Percentiles rank a stretch among this genome's conserved stretches.
Evolutionary conservation across 345 rosid genomes (phyloP).

Genomic region (Gossypium anomalum): DNA sequence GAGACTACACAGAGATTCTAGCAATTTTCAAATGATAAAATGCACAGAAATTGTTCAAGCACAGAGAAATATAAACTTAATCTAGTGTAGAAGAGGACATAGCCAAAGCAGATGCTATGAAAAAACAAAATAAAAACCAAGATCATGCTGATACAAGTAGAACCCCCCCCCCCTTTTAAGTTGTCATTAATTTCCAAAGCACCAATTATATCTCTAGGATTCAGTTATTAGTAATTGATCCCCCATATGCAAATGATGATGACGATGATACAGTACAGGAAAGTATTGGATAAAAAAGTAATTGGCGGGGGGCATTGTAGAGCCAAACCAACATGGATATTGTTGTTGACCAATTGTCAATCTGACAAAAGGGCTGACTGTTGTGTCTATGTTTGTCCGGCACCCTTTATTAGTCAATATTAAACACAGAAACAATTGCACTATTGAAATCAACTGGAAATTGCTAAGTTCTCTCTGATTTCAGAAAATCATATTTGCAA

Average conservation of each 20-base stretch:
- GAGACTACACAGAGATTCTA: neutral
- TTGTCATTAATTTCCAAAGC: neutral
- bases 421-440: neutral
- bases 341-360: neutral
- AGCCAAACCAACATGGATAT: neutral
- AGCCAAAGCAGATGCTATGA: neutral
- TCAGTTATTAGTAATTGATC: neutral
- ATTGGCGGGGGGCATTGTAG: neutral
- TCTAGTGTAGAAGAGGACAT: neutral
- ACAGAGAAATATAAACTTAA: neutral
- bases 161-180: neutral
- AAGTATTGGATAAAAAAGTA: neutral
- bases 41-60: neutral
- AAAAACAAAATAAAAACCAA: neutral
- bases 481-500: neutral
- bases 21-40: conserved; percentile 8
- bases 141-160: neutral
- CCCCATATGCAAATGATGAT: neutral
- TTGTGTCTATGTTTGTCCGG: neutral
- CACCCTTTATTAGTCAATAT: conserved; percentile 5
- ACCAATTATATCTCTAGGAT: neutral
- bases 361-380: conserved; percentile 3
- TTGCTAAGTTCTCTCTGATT: neutral
- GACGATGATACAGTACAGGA: neutral
- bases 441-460: conserved; percentile 6